A percentile compares a stretch with the other conserved stretches of the same genome.
These are phyloP conservation scores for Aspergillus sp. DNA, from an alignment of 2,329 filamentous ascomycete genomes.

Conservation along the genomic window DNA sequence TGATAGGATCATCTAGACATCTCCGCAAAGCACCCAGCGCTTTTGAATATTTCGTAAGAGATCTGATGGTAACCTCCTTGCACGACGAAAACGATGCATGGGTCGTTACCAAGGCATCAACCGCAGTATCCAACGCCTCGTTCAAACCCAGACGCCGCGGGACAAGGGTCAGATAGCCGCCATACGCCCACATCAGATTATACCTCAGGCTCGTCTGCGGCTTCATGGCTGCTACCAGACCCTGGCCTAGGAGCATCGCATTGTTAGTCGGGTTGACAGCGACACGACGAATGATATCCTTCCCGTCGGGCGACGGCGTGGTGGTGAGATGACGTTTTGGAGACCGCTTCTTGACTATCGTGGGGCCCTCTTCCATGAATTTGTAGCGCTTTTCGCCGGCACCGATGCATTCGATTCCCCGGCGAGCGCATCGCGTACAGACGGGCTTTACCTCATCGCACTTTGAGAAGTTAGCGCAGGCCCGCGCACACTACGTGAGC, in stretches of 20 bases:
- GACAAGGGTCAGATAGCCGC: conserved; percentile 47
- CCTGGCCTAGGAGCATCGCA: conserved; percentile 30
- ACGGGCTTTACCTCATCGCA: conserved; percentile 48
- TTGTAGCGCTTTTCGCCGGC: conserved; percentile 51
- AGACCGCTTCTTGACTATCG: neutral
- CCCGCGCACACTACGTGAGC: too few species aligned
- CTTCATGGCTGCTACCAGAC: conserved; percentile 35
- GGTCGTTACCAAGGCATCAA: conserved; percentile 30
- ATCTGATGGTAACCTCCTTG: conserved; percentile 15
- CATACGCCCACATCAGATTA: conserved; percentile 49
- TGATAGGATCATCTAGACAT: conserved; percentile 31
- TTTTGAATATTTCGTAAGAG: conserved; percentile 32
- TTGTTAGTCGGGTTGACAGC: conserved; percentile 30
- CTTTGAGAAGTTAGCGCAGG: conserved; percentile 27
- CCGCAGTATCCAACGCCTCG: conserved; percentile 45
- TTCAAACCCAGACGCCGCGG: conserved; percentile 49
- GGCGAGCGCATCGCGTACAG: conserved; percentile 49
- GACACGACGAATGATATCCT: neutral
- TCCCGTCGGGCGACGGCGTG: neutral
- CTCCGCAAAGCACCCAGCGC: conserved; percentile 29
- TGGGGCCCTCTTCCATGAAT: conserved; percentile 43
- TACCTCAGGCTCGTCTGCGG: conserved; percentile 46
- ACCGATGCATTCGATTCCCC: conserved; percentile 48
- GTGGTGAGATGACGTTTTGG: neutral
- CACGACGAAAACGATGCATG: conserved; percentile 27